These are phyloP conservation scores for Periconia macrospinosa DNA, from an alignment of 2,329 filamentous ascomycete species.

Conservation along the genomic window DNA sequence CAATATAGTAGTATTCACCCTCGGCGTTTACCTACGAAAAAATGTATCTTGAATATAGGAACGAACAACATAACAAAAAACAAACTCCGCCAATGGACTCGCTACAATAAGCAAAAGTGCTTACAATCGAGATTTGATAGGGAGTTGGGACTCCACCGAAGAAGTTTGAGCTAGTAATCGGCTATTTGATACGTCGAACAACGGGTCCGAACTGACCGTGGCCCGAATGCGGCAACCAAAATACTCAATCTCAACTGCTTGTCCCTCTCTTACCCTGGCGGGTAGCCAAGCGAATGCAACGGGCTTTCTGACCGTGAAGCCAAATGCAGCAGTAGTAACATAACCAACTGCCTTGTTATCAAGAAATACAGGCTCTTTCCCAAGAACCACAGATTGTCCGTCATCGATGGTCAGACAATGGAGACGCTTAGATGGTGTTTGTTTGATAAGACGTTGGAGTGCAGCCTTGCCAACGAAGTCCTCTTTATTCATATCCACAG, in stretches of 20 bases:
- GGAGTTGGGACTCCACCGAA: neutral
- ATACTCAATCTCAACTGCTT: constrained; percentile 62
- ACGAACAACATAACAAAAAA: no score
- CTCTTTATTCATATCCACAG: constrained; percentile 52
- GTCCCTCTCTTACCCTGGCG: constrained; percentile 49
- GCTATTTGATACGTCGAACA: constrained; percentile 49
- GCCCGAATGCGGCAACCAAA: constrained; percentile 59
- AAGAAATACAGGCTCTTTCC: constrained; percentile 63
- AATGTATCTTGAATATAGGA: no score
- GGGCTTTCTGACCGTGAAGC: constrained; percentile 61
- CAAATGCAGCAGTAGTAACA: constrained; percentile 63
- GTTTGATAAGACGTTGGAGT: constrained; percentile 46
- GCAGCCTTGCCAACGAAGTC: constrained; percentile 57
- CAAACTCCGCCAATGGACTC: no score
- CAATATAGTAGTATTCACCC: no score
- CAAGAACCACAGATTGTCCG: constrained; percentile 59
- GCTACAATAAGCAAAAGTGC: neutral
- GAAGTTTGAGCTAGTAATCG: constrained; percentile 27
- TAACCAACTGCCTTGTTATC: constrained; percentile 56
- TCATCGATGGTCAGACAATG: constrained; percentile 61
- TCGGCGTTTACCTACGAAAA: no score
- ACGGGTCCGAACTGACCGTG: constrained; percentile 56
- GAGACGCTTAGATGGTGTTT: constrained; percentile 40
- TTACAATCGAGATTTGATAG: neutral
- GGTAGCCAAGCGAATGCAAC: constrained; percentile 64